Evolutionary conservation across 805 yeast genomes (phyloP), one percentile per base, ranked within the genome.

Genomic region (Metschnikowia rubicola): DNA sequence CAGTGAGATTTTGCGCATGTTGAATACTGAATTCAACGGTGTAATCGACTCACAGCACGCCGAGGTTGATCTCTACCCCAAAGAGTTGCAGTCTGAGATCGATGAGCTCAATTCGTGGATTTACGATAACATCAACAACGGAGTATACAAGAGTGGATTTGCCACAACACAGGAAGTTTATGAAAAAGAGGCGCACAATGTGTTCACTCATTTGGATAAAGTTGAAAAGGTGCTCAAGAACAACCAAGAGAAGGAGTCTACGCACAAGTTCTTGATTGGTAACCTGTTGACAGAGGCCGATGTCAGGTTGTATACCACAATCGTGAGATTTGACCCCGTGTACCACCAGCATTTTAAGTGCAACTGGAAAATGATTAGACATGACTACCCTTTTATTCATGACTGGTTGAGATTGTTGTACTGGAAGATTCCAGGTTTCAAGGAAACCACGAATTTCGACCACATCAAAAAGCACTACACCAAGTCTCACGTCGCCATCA

Each of bases 311-410:
- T 92, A 71, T 70, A 82, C 97, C 21, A 92, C 98, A 2, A 83
- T 92, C 49, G 75, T 89, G 37, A 80, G 99, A 59, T 92, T 92
- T 60, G 98, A 92, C 65, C 86, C 95, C 1, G 96, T 90, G 19
- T 92, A 92, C 62, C 92, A 86, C 44, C 96, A 91, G 67, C 97
- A 92, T 66, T 94, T 92, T 80, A 94, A 92, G 70, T 88, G 96
- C 66, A 92, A 92, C 66, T 66, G 89, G 51, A 83, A 83, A 40
- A 85, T 83, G 74, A 86, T 92, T 58, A 80, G 97, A 62, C 63
- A 70, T 53, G 87, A 88, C 53, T 92, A 81, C 64, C 97, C 97
- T 19, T 68, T 74, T 57, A 66, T 91, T 44, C 85, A 89, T 67
- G 71, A 80, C 50, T 92, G 96, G 96, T 66, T 91, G 57, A 75